A percentile compares a stretch with the other conserved stretches of the same genome.
phyloP scores from a whole-genome alignment of 306 rosid genomes.

The Malus domestica region ASM211411v1 NC_041802.1:26899501-26900000 shows the following conservation, averaged over 20 bases:
- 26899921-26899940: no score
- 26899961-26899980: no score
- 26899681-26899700: no score
- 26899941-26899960: no score
- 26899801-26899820: background rate
- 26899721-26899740: constrained; percentile 12
- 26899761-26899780: constrained; percentile 21
- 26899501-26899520: constrained; percentile 1
- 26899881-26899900: no score
- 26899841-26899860: constrained; percentile 4
- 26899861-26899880: background rate
- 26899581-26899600: background rate
- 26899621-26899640: no score
- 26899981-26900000: no score
- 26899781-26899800: constrained; percentile 19
- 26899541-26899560: background rate
- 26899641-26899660: no score
- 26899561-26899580: no score
- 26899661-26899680: background rate
- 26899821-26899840: constrained; percentile 3
- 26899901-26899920: accelerated
- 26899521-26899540: background rate
- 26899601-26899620: no score
- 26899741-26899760: background rate
- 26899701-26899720: constrained; percentile 3